These are phyloP conservation scores for Hypoxylon fuscum DNA, from an alignment of 495 filamentous ascomycete genomes.

Conservation along the genomic window DNA sequence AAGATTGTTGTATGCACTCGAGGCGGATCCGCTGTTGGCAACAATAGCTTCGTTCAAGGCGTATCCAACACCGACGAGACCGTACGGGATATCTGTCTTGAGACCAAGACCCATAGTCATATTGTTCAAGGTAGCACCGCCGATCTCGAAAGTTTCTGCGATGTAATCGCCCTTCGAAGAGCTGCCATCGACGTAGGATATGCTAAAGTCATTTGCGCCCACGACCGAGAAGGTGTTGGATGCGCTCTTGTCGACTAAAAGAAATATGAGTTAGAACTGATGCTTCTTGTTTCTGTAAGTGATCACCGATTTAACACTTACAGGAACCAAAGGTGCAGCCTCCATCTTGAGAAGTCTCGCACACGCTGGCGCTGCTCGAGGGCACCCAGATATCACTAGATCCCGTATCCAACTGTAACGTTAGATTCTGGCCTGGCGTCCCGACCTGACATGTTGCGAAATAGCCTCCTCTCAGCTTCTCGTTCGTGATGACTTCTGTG, in stretches of 20 bases:
- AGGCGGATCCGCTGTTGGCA: conserved; percentile 43
- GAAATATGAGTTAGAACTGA: conserved; percentile 6
- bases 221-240: conserved; percentile 77
- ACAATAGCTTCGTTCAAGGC: conserved; percentile 79
- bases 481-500: conserved; percentile 53
- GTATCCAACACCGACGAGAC: conserved; percentile 91
- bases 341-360: conserved; percentile 44
- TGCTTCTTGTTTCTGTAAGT: not conserved
- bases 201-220: conserved; percentile 75
- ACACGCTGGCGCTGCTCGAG: conserved; percentile 66
- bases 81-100: conserved; percentile 72
- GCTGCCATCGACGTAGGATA: conserved; percentile 85
- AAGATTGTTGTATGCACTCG: conserved; percentile 75
- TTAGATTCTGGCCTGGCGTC: conserved; percentile 72
- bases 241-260: conserved; percentile 63
- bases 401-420: conserved; percentile 80
- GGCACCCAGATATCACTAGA: conserved; percentile 94
- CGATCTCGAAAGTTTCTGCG: conserved; percentile 78
- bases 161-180: conserved; percentile 83
- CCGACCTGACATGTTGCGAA: conserved; percentile 75
- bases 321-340: conserved; percentile 60
- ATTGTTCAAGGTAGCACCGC: conserved; percentile 67
- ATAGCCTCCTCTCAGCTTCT: conserved; percentile 64
- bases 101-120: conserved; percentile 89
- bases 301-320: conserved; percentile 37